These are phyloP conservation scores for Tardiomyces blankii DNA, from an alignment of 1,139 yeast genomes.

Conservation along the genomic window DNA sequence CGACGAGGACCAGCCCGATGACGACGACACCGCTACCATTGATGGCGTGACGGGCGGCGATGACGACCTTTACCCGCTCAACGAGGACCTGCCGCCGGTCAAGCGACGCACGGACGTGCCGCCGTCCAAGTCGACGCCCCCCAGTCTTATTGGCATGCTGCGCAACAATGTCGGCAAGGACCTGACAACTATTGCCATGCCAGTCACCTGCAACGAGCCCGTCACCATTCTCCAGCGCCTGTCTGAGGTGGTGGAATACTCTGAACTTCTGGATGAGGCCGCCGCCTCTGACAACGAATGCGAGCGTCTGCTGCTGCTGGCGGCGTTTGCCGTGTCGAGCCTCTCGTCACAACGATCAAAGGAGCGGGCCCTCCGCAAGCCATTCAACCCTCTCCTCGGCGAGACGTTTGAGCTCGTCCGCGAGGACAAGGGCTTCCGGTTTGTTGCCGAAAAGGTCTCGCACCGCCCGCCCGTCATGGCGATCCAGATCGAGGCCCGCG, in stretches of 20 bases:
- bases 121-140: conserved; percentile 56
- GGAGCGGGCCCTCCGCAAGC: conserved; percentile 71
- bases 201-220: conserved; percentile 91
- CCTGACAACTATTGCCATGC: conserved; percentile 78
- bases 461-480: conserved; percentile 84
- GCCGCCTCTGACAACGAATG: conserved; percentile 30
- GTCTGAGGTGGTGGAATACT: conserved; percentile 71
- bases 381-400: conserved; percentile 84
- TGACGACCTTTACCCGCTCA: conserved; percentile 42
- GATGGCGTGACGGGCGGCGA: conserved; percentile 11
- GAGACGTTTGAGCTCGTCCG: conserved; percentile 80
- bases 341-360: conserved; percentile 63
- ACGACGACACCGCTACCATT: conserved; percentile 13
- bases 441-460: conserved; percentile 65
- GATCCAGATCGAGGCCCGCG: conserved; percentile 54
- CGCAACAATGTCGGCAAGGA: conserved; percentile 92
- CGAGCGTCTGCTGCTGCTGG: conserved; percentile 53
- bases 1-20: conserved; percentile 21
- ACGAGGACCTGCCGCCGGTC: conserved; percentile 21
- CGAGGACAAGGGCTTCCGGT: conserved; percentile 60
- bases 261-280: conserved; percentile 55
- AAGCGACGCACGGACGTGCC: conserved; percentile 52
- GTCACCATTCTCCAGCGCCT: conserved; percentile 67
- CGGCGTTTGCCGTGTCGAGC: conserved; percentile 73
- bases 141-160: conserved; percentile 66